Conservation (phyloP, 345 rosid species). For the Hibiscus syriacus region DNA sequence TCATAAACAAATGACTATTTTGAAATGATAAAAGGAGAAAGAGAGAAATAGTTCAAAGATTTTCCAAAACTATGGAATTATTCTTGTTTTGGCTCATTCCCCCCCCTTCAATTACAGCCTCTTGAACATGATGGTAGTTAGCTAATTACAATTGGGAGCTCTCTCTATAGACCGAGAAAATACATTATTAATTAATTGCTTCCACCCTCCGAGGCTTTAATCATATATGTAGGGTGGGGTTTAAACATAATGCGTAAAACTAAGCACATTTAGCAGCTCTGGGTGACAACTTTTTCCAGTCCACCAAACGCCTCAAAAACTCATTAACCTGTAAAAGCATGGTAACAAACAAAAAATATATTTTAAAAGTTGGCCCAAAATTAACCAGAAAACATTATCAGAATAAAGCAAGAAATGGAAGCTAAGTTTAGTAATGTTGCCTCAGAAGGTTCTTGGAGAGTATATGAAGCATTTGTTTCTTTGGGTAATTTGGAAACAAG, state of each 20-base stretch:
- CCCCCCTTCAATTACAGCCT: not conserved
- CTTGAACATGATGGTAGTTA: slow-evolving; percentile 3
- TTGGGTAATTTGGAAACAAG: slow-evolving; percentile 80
- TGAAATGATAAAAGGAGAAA: not conserved
- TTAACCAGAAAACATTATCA: not conserved
- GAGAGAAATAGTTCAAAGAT: not conserved
- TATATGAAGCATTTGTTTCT: slow-evolving; percentile 80
- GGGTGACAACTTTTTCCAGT: slow-evolving; percentile 41
- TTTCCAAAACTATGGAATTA: slow-evolving; percentile 6
- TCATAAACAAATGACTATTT: not conserved
- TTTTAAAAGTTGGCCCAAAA: not conserved
- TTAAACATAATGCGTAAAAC: not conserved
- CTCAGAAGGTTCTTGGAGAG: slow-evolving; percentile 88
- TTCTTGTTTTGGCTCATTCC: not conserved
- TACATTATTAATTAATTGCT: slow-evolving; percentile 5
- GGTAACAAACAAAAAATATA: not conserved
- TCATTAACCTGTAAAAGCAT: slow-evolving; percentile 53
- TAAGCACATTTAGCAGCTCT: not conserved
- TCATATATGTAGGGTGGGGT: too few relatives aligned
- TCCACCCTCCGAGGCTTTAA: not conserved
- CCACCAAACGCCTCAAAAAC: slow-evolving; percentile 61
- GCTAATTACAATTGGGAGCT: not conserved
- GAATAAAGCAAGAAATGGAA: not conserved
- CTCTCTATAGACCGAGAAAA: slow-evolving; percentile 15
- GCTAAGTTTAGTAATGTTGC: slow-evolving; percentile 18